phyloP scores from a whole-genome alignment of 2,329 filamentous ascomycete species.

The Cercospora nicotianae region DNA sequence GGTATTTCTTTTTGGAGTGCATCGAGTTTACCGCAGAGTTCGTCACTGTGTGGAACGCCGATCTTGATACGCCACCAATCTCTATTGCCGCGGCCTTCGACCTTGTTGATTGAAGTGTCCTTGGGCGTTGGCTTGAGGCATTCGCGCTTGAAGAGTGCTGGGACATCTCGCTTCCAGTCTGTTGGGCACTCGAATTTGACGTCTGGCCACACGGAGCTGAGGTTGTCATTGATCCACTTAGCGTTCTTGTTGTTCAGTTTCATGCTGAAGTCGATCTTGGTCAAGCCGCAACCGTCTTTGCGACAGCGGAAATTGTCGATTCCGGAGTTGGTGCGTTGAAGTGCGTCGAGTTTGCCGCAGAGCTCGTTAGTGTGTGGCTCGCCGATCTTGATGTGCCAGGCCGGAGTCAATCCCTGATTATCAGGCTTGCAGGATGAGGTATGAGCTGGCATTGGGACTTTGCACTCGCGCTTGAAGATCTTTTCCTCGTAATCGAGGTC shows the following conservation, averaged over 20 bases:
- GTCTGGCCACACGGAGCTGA: background rate
- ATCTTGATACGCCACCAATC: constrained; percentile 6
- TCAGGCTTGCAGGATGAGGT: background rate
- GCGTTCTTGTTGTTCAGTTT: background rate
- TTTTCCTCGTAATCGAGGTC: background rate
- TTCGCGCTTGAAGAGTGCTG: background rate
- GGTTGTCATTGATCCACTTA: background rate
- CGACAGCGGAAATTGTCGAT: background rate
- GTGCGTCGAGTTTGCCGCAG: background rate
- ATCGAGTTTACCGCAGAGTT: background rate
- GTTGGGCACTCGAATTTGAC: background rate
- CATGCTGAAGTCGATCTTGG: background rate
- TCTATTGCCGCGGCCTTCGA: background rate
- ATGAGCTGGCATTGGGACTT: background rate
- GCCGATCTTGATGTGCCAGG: constrained; percentile 7
- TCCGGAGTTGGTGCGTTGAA: background rate
- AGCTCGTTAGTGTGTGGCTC: background rate
- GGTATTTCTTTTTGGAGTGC: background rate
- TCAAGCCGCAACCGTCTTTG: background rate
- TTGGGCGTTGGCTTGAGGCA: background rate
- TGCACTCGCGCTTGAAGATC: background rate
- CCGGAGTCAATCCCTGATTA: background rate
- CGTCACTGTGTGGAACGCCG: background rate
- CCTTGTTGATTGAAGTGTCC: background rate
- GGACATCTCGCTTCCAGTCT: background rate